Conservation (phyloP, 352 stramenopile genomes). For the Paralagenidium karlingii region DNA sequence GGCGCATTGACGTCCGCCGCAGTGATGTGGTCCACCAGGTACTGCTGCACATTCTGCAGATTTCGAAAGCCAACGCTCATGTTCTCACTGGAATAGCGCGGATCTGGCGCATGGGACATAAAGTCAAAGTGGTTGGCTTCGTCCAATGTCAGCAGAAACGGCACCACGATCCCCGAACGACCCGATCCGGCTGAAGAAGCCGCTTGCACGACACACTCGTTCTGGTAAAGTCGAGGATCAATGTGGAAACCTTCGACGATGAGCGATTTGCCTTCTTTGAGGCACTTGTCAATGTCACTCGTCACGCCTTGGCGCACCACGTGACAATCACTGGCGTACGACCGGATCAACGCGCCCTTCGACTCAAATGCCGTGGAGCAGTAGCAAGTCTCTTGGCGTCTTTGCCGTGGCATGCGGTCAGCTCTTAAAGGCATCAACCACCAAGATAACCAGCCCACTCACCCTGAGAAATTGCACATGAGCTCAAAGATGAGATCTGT, state of each 20-base stretch:
- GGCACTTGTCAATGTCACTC: slow-evolving; percentile 80
- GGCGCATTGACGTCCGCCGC: slow-evolving; percentile 21
- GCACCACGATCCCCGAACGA: slow-evolving; percentile 64
- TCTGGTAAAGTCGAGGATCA: slow-evolving; percentile 75
- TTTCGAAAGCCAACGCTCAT: slow-evolving; percentile 48
- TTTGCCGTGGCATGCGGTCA: slow-evolving; percentile 4
- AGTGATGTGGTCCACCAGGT: slow-evolving; percentile 47
- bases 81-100: slow-evolving; percentile 49
- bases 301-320: slow-evolving; percentile 72
- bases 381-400: slow-evolving; percentile 54
- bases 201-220: slow-evolving; percentile 28
- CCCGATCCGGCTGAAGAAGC: slow-evolving; percentile 12
- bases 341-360: slow-evolving; percentile 35
- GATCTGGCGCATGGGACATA: slow-evolving; percentile 73
- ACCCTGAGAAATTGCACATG: slow-evolving; percentile 87
- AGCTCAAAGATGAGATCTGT: slow-evolving; percentile 83
- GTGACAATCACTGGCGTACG: slow-evolving; percentile 70
- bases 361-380: slow-evolving; percentile 43
- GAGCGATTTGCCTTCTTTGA: slow-evolving; percentile 83
- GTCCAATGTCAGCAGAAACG: slow-evolving; percentile 63
- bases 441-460: slow-evolving; percentile 1
- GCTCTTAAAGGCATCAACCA: background rate
- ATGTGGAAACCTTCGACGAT: slow-evolving; percentile 83
- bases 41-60: slow-evolving; percentile 68
- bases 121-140: slow-evolving; percentile 58